A percentile compares a stretch with the other conserved stretches of the same genome.
phyloP scores from a whole-genome alignment of 768 basidiomycete species.

The Termitomyces sp. region DNA sequence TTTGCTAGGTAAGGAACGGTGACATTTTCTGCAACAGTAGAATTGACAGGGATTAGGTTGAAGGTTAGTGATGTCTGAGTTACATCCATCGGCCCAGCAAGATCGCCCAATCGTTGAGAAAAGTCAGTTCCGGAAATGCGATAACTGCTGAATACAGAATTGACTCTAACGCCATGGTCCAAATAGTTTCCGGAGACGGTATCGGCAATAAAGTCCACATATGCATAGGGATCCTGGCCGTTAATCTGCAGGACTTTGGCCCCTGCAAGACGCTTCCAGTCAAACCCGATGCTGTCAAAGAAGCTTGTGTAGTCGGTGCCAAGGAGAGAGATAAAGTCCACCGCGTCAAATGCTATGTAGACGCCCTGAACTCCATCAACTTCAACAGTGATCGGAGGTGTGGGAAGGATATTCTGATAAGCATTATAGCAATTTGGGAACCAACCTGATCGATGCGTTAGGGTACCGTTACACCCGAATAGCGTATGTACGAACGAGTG shows the following conservation, averaged over 20 bases:
- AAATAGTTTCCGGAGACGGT: conserved; percentile 61
- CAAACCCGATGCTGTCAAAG: conserved; percentile 42
- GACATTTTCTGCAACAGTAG: conserved; percentile 42
- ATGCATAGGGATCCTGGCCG: conserved; percentile 45
- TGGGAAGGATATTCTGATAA: conserved; percentile 51
- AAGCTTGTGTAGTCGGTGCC: conserved; percentile 39
- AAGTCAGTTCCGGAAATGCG: conserved; percentile 38
- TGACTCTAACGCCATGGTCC: conserved; percentile 58
- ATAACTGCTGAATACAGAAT: conserved; percentile 58
- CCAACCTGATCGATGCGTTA: conserved; percentile 35
- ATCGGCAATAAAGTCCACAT: conserved; percentile 49
- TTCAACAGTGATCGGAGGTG: conserved; percentile 47
- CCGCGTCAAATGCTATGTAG: conserved; percentile 50
- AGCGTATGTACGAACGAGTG: conserved; percentile 36
- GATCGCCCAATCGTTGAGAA: conserved; percentile 52
- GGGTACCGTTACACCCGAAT: neutral
- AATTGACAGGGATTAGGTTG: conserved; percentile 37
- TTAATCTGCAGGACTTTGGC: conserved; percentile 51
- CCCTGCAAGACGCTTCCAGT: conserved; percentile 58
- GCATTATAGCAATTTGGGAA: conserved; percentile 49
- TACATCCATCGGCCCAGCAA: conserved; percentile 49
- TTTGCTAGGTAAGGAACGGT: conserved; percentile 46
- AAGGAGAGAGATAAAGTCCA: conserved; percentile 41
- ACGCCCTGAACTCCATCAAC: conserved; percentile 40
- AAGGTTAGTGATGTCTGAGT: conserved; percentile 41